Conservation (phyloP, 164 flowering plant genomes). For the Magnolia sinica region DNA sequence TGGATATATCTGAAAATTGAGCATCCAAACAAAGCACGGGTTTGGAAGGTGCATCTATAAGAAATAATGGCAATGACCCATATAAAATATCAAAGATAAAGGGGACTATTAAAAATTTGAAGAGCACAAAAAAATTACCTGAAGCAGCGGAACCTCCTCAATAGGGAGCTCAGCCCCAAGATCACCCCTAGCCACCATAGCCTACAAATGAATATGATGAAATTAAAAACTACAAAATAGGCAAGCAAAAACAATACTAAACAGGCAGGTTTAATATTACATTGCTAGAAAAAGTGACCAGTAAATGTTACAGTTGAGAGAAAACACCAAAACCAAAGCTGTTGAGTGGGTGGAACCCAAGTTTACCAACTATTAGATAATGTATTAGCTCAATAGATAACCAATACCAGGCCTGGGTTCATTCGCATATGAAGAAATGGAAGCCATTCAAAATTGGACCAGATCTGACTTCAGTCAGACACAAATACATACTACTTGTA, state of each 20-base stretch:
- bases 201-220: conserved; percentile 8
- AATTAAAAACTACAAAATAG: neutral
- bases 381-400: neutral
- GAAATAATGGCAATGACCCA: neutral
- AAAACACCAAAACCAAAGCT: neutral
- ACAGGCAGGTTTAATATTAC: neutral
- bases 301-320: neutral
- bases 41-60: neutral
- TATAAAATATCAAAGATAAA: neutral
- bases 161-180: conserved; percentile 24
- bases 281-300: neutral
- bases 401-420: neutral
- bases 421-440: neutral
- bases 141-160: conserved; percentile 20
- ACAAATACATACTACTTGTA: too few relatives aligned
- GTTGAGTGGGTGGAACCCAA: neutral
- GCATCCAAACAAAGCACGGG: neutral
- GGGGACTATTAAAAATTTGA: neutral
- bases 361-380: neutral
- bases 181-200: conserved; percentile 24
- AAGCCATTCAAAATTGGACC: neutral
- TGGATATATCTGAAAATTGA: neutral
- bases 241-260: neutral
- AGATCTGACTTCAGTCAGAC: too few relatives aligned
- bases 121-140: conserved; percentile 1